Base-by-base conservation (phyloP, 768 basidiomycete genomes). In the Tulasnella sp. region DNA sequence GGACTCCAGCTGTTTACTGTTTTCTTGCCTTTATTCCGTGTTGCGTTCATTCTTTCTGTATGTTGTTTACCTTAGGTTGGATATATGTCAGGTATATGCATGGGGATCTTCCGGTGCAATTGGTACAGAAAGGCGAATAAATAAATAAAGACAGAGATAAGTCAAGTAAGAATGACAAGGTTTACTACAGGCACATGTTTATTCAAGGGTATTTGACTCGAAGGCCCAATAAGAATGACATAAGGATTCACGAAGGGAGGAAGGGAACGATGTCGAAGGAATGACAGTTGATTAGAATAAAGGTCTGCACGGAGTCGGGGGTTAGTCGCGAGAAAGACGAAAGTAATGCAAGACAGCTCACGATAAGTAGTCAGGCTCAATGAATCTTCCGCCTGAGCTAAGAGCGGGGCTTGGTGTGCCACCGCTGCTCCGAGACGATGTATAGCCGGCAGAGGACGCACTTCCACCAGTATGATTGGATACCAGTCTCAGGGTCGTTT, bases 321-420 rank as follows among this genome's bases (percentile, higher is more conserved):
- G 32, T 59, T 11, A 59, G 52, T 59, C 32, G 9, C 3, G 7
- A 2, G 32, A 14, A 59, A 59, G 1, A 1, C 22, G 12, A 32
- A 29, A 22, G 52, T 14, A n/a, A n/a, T n/a, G 8, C 52, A 7
- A 14, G 26, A 32, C 52, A 9, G 41, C 67, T 67, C 19, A 67
- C 67, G 82, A 82, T 71, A 80, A 77, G 76, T 82, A 81, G 35
- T 79, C 77, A 71, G 81, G 77, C 76, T 80, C 78, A 74, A 81
- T 76, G 73, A 77, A 81, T n/a, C 76, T 71, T 40, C 75, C 78
- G 52, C 75, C 80, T 68, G 73, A 80, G 7, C 76, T 75, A 72
- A 78, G 67, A 47, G 76, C 76, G 1, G 80, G 81, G 71, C 80
- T 79, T 17, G 78, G 77, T 8, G 75, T 64, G 11, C 44, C 44